Percentiles rank a stretch among this genome's conserved stretches.
phyloP scores from a whole-genome alignment of 2,329 filamentous ascomycete genomes.

The Cladorrhinum sp. region DNA sequence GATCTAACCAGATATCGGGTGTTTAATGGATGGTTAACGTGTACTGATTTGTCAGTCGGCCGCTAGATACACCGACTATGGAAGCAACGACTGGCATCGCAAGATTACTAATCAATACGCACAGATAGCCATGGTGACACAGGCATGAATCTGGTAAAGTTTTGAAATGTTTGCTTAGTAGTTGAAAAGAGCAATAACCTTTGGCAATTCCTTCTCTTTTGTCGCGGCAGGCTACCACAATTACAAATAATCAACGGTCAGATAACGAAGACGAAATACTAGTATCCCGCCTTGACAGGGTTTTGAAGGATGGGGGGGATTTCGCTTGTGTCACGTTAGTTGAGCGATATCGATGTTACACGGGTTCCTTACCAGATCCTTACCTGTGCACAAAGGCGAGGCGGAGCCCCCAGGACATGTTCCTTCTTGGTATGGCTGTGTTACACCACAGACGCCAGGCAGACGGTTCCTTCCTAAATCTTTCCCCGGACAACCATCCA shows the following conservation, averaged over 20 bases:
- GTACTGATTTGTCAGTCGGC: not conserved
- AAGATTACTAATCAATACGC: not conserved
- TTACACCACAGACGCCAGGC: conserved; percentile 4
- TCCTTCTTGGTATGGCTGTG: not conserved
- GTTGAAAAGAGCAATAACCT: not conserved
- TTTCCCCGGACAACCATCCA: not conserved
- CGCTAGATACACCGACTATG: not conserved
- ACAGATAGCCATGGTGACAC: not conserved
- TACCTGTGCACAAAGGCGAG: not conserved
- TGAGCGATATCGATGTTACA: not conserved
- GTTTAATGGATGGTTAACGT: not conserved
- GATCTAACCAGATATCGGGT: not conserved
- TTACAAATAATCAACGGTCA: not conserved
- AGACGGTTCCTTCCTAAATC: conserved; percentile 1
- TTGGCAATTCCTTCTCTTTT: not conserved
- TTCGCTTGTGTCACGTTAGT: not conserved
- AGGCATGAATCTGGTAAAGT: not conserved
- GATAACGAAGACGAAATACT: not conserved
- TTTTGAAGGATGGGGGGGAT: not conserved
- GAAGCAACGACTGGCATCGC: not conserved
- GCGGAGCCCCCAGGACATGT: not conserved
- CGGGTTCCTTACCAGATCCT: not conserved
- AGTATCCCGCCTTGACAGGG: not conserved
- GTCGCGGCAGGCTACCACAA: not conserved
- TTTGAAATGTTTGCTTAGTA: not conserved